Conservation (phyloP, 768 basidiomycete species). For the Austroboletus eburneus region DNA sequence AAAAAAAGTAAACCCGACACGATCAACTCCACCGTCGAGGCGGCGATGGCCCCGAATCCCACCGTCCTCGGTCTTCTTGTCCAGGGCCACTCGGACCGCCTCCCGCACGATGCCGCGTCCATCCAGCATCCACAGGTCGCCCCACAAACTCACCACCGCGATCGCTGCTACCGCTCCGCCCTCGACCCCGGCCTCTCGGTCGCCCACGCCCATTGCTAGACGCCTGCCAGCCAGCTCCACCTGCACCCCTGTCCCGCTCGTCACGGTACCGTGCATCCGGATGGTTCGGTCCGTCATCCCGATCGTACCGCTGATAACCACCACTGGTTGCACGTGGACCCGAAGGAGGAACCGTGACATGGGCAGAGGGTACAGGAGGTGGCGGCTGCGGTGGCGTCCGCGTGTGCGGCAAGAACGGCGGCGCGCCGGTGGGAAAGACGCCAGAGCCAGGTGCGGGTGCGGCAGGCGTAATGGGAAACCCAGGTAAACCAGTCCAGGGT, state of each 20-base stretch:
- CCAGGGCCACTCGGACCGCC: slow-evolving; percentile 22
- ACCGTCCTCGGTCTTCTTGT: slow-evolving; percentile 22
- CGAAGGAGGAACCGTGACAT: too few relatives aligned
- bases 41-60: slow-evolving; percentile 24
- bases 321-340: slow-evolving; percentile 26
- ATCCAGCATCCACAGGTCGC: slow-evolving; percentile 43
- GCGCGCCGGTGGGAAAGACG: neutral
- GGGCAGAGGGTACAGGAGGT: slow-evolving; percentile 15
- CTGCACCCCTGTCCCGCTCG: slow-evolving; percentile 37
- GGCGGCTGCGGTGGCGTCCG: slow-evolving; percentile 23
- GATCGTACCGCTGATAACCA: slow-evolving; percentile 27
- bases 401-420: slow-evolving; percentile 17
- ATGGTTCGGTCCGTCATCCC: slow-evolving; percentile 18
- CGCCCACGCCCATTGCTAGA: slow-evolving; percentile 30
- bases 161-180: slow-evolving; percentile 11
- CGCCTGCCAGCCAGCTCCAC: slow-evolving; percentile 29
- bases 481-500: slow-evolving; percentile 23
- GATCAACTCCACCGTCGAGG: slow-evolving; percentile 25
- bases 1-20: neutral
- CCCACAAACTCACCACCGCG: slow-evolving; percentile 27
- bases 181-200: slow-evolving; percentile 29
- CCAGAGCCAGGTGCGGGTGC: slow-evolving; percentile 15
- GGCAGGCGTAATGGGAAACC: slow-evolving; percentile 21
- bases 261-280: slow-evolving; percentile 21
- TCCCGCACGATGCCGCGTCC: slow-evolving; percentile 23